These are phyloP conservation scores for Beauveria varroae DNA, from an alignment of 2,329 filamentous ascomycete genomes.

Conservation along the genomic window DNA sequence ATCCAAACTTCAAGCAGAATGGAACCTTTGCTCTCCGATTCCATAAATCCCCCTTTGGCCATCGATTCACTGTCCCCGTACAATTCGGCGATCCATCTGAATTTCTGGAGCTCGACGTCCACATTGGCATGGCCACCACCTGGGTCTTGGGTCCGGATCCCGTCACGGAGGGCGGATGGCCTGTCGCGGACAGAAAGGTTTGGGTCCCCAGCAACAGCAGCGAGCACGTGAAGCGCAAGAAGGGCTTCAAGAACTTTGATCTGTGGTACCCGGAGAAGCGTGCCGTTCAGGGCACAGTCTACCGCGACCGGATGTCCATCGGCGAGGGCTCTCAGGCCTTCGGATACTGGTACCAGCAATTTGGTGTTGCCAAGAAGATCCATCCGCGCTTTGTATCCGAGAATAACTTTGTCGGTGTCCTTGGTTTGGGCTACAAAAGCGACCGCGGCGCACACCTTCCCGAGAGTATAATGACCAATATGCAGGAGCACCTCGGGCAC, in stretches of 20 bases:
- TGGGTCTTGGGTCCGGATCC: not conserved
- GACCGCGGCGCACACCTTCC: not conserved
- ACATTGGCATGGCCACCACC: not conserved
- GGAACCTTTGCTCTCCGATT: not conserved
- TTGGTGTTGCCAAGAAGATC: not conserved
- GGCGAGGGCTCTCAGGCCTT: not conserved
- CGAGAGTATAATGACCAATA: not conserved
- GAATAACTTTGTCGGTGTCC: not conserved
- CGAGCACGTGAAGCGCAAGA: not conserved
- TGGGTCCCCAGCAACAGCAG: not conserved
- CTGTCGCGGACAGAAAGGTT: not conserved
- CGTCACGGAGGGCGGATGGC: not conserved
- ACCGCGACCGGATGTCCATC: not conserved
- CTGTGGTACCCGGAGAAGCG: not conserved
- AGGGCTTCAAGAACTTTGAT: not conserved
- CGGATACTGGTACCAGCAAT: not conserved
- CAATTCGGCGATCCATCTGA: not conserved
- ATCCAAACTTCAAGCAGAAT: not conserved
- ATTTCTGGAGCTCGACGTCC: not conserved
- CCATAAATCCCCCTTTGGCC: not conserved
- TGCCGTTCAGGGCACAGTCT: not conserved
- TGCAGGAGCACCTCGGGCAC: not conserved
- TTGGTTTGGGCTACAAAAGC: not conserved
- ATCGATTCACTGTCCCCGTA: not conserved
- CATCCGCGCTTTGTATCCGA: not conserved